Base-by-base conservation (phyloP, 345 rosid species). In the Populus pruinosa region DNA sequence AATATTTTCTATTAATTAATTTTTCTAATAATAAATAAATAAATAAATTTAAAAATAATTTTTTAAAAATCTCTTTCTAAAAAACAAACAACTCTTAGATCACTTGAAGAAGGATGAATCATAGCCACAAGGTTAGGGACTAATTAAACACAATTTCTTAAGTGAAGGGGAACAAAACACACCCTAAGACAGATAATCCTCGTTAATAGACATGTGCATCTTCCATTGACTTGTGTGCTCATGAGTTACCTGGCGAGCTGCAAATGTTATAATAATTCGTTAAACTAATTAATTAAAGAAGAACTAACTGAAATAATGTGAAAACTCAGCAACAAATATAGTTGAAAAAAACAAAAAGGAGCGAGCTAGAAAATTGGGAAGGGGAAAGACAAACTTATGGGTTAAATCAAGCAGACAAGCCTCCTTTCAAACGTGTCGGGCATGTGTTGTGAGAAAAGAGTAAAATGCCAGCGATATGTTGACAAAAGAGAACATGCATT, bases 401-500 rank as follows among this genome's bases (percentile, higher is more conserved):
- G 84, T 84, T 55, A 64, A 62, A 86, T 82, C 78, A 81, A 82
- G 77, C 2, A 65, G 79, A 82, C 80, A 77, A 73, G 50, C 35
- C 25, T 71, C 77, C 18, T 23, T 75, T 72, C 66, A 80, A 78
- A 73, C 5, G 71, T 82, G 85, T 86, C 86, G 88, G 91, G 87
- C 86, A 80, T 79, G 83, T 79, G 82, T 77, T 63, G 59, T 67
- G 13, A 12, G 77, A 50, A 23, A 36, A 61, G 63, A 23, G 33
- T 65, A 81, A 76, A 33, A 61, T 69, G 79, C 79, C 78, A 84
- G 82, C 70, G 78, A 71, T 70, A 82, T 11, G 6, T 70, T 55
- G 89, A 82, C 86, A 88, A 76, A 41, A 8, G 72, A 76, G 77
- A 71, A 41, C 90, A 81, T 81, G 83, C 80, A 78, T 84, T 86